phyloP scores from a whole-genome alignment of 768 basidiomycete species.

The Collybia mongolica region DNA sequence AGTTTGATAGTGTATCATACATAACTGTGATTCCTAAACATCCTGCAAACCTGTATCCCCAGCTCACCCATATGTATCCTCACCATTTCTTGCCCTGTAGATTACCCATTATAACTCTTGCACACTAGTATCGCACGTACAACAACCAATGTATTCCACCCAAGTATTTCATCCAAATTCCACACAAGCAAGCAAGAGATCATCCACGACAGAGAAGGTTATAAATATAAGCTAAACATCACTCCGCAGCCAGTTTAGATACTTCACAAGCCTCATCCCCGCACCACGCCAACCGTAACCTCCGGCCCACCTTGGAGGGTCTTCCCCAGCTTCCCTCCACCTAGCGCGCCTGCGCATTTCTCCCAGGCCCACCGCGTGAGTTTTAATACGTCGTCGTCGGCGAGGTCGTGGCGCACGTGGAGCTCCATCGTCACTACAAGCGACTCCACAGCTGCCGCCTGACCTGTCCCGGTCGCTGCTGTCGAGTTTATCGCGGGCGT shows the following conservation, averaged over 20 bases:
- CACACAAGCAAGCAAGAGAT: no score
- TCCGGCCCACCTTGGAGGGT: slow-evolving; percentile 48
- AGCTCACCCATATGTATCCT: no score
- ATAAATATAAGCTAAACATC: no score
- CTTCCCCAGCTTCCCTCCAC: slow-evolving; percentile 37
- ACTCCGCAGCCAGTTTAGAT: slow-evolving; percentile 3
- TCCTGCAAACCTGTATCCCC: no score
- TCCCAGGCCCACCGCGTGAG: slow-evolving; percentile 81
- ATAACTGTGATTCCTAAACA: no score
- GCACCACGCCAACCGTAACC: slow-evolving; percentile 73
- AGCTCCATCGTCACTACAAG: slow-evolving; percentile 80
- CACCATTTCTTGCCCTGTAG: no score
- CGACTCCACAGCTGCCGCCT: slow-evolving; percentile 19
- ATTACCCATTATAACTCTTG: no score
- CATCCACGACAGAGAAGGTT: no score
- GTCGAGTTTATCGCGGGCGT: slow-evolving; percentile 13
- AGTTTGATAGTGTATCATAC: no score
- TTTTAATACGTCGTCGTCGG: slow-evolving; percentile 68
- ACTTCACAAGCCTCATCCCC: slow-evolving; percentile 37
- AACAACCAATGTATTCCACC: no score
- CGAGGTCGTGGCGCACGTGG: slow-evolving; percentile 65
- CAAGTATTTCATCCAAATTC: no score
- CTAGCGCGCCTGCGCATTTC: slow-evolving; percentile 54
- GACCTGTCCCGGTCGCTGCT: background rate
- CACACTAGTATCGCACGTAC: no score